phyloP scores from a whole-genome alignment of 306 rosid species.

The Ochetophila trinervis region DNA sequence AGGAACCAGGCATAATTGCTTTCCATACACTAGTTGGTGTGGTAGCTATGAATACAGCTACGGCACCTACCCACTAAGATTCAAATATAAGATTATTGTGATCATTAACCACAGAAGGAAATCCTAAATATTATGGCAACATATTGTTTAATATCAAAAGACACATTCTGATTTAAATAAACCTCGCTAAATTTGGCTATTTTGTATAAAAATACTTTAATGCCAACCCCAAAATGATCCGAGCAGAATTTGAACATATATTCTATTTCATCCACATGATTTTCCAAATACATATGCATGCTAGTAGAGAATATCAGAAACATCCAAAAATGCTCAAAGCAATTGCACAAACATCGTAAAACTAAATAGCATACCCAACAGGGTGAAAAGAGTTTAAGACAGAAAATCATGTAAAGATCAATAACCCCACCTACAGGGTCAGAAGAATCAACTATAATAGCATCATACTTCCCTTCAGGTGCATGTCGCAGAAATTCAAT shows the following conservation, averaged over 20 bases:
- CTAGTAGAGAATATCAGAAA: not conserved
- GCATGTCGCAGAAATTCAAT: conserved; percentile 62
- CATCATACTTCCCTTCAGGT: conserved; percentile 81
- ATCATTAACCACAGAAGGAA: not conserved
- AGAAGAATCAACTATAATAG: conserved; percentile 92
- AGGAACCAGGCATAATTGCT: not conserved
- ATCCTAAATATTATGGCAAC: not conserved
- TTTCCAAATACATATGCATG: not conserved
- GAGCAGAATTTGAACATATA: not conserved
- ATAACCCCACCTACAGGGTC: conserved; percentile 84
- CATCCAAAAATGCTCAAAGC: not conserved
- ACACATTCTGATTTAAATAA: not conserved
- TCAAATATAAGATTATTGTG: not conserved
- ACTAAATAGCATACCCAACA: not conserved
- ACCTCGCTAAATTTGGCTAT: not conserved
- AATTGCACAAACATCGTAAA: not conserved
- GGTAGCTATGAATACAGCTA: conserved; percentile 1
- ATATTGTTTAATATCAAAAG: not conserved
- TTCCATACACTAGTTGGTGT: not conserved
- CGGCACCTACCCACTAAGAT: not conserved
- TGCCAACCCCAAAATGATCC: not conserved
- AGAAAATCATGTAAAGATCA: conserved; percentile 4
- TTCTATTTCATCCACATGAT: not conserved
- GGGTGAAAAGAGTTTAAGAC: not conserved
- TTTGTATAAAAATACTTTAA: not conserved